Evolutionary conservation across 2,329 filamentous ascomycete species (phyloP).

Genomic region (Byssothecium circinans): DNA sequence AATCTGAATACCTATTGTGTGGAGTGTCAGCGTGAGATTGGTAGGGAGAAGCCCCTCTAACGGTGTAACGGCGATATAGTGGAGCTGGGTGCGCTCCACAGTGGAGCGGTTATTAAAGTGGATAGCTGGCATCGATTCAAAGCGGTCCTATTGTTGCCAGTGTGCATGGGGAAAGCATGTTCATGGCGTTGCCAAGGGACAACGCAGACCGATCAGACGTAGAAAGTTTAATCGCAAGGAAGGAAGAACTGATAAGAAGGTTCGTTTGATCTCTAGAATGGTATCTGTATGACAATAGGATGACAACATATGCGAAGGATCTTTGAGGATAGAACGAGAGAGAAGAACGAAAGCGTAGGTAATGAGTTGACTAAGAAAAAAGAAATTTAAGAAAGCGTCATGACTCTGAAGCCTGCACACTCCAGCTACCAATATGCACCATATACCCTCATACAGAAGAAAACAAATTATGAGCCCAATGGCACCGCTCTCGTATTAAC

Average conservation of each 20-base stretch:
- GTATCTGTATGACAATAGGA: constrained; percentile 7
- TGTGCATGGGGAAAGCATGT: too few relatives aligned
- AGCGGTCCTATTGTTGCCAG: too few relatives aligned
- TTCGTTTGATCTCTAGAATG: constrained; percentile 5
- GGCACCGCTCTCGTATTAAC: constrained; percentile 5
- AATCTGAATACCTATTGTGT: neutral
- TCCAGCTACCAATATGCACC: constrained; percentile 22
- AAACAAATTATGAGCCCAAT: constrained; percentile 11
- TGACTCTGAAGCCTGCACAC: constrained; percentile 6
- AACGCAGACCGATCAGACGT: too few relatives aligned
- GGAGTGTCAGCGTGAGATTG: neutral
- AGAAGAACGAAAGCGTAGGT: neutral
- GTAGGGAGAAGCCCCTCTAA: neutral
- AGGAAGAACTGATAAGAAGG: neutral
- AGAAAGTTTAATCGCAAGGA: too few relatives aligned
- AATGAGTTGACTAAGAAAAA: constrained; percentile 1
- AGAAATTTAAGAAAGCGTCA: neutral
- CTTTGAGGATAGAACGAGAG: neutral
- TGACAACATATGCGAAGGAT: constrained; percentile 1
- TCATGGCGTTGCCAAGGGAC: too few relatives aligned
- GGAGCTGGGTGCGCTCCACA: too few relatives aligned
- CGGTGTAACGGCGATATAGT: too few relatives aligned
- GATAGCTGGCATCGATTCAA: too few relatives aligned
- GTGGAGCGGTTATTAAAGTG: too few relatives aligned
- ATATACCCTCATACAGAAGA: constrained; percentile 11